phyloP scores from a whole-genome alignment of 345 rosid genomes.

The Passiflora organensis region DNA sequence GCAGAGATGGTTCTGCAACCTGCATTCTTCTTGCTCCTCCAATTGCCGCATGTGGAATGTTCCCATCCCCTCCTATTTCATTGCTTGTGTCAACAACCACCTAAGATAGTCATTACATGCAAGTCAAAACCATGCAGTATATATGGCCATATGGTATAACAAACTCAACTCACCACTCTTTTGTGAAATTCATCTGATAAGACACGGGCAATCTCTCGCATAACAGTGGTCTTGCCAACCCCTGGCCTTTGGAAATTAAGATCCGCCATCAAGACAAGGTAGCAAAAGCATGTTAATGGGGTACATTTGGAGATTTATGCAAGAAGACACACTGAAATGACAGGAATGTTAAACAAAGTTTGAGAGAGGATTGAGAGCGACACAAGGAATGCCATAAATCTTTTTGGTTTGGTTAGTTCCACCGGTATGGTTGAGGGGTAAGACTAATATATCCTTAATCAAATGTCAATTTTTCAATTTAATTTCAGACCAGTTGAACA shows the following conservation, averaged over 20 bases:
- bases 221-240: conserved; percentile 68
- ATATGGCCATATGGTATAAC: background rate
- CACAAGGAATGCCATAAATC: no score
- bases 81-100: conserved; percentile 72
- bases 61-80: conserved; percentile 74
- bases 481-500: no score
- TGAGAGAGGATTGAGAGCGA: no score
- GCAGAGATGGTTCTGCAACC: conserved; percentile 57
- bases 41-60: conserved; percentile 67
- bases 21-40: conserved; percentile 79
- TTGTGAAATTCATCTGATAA: conserved; percentile 56
- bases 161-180: conserved; percentile 47
- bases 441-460: no score
- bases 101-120: conserved; percentile 17
- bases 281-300: background rate
- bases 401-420: no score
- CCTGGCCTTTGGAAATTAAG: conserved; percentile 40
- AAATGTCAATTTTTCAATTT: no score
- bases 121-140: no score
- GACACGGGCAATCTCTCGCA: conserved; percentile 63
- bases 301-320: background rate
- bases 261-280: background rate
- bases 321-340: background rate
- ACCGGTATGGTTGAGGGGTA: no score
- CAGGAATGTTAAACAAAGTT: background rate